phyloP scores from a whole-genome alignment of 768 basidiomycete genomes.

The Neoboletus brunneissimus region DNA sequence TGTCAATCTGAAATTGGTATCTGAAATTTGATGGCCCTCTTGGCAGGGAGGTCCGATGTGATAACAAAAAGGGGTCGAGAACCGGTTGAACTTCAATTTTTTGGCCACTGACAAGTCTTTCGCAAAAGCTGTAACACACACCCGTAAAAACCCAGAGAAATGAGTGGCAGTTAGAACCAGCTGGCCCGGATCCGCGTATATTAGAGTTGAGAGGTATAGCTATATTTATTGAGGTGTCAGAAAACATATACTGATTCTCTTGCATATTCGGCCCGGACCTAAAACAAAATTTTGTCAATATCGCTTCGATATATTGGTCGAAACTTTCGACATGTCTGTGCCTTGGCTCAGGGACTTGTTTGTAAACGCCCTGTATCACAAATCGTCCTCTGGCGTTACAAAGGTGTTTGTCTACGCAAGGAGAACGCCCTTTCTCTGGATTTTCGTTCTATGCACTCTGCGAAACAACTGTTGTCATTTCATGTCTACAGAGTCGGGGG shows the following conservation, averaged over 20 bases:
- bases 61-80: background rate
- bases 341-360: background rate
- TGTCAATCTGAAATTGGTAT: background rate
- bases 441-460: background rate
- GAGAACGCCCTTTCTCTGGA: background rate
- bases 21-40: background rate
- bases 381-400: background rate
- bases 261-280: background rate
- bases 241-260: background rate
- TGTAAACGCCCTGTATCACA: background rate
- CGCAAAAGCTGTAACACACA: no score
- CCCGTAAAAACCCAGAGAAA: background rate
- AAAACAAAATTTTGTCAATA: background rate
- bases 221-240: background rate
- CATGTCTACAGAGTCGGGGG: constrained; percentile 28
- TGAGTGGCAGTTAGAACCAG: background rate
- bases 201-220: background rate
- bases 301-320: background rate
- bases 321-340: background rate
- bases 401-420: background rate
- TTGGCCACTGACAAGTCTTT: no score
- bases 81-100: no score
- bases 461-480: constrained; percentile 13
- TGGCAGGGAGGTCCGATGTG: no score
- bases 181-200: background rate